Conservation (phyloP, 257 asterid species). For the Plantago elongata region DNA sequence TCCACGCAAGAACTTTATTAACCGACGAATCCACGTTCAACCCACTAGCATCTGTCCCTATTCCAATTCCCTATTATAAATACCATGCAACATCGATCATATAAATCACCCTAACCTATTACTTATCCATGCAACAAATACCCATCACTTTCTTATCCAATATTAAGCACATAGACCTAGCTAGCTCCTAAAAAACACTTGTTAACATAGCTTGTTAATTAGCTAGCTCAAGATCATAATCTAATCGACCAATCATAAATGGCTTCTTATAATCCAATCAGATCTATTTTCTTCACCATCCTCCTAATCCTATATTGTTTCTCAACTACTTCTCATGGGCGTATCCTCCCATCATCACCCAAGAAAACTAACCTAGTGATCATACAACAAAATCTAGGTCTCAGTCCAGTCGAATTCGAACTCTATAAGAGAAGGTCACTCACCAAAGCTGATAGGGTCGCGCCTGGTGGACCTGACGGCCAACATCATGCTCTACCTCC, state of each 20-base stretch:
- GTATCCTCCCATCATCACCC: slow-evolving; percentile 15
- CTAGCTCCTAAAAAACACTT: background rate
- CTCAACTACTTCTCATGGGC: slow-evolving; percentile 17
- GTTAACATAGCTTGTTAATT: too few relatives aligned
- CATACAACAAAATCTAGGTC: slow-evolving; percentile 28
- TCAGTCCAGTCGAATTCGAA: slow-evolving; percentile 20
- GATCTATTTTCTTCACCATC: slow-evolving; percentile 19
- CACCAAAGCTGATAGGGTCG: slow-evolving; percentile 23
- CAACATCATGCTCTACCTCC: slow-evolving; percentile 34
- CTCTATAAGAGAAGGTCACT: slow-evolving; percentile 21
- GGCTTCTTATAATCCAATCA: slow-evolving; percentile 29
- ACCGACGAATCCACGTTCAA: slow-evolving; percentile 34
- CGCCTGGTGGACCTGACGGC: slow-evolving; percentile 43
- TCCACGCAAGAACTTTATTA: slow-evolving; percentile 42
- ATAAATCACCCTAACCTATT: background rate
- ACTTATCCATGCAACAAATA: slow-evolving; percentile 28
- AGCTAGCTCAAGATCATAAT: too few relatives aligned
- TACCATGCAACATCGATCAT: slow-evolving; percentile 18
- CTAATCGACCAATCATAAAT: slow-evolving; percentile 12
- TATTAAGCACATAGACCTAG: background rate
- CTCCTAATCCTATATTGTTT: background rate
- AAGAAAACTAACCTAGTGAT: background rate
- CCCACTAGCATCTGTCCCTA: slow-evolving; percentile 47
- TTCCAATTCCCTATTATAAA: slow-evolving; percentile 27
- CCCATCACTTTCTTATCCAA: background rate